phyloP scores from a whole-genome alignment of 1,284 basidiomycete genomes.

The Gymnopus androsaceus region DNA sequence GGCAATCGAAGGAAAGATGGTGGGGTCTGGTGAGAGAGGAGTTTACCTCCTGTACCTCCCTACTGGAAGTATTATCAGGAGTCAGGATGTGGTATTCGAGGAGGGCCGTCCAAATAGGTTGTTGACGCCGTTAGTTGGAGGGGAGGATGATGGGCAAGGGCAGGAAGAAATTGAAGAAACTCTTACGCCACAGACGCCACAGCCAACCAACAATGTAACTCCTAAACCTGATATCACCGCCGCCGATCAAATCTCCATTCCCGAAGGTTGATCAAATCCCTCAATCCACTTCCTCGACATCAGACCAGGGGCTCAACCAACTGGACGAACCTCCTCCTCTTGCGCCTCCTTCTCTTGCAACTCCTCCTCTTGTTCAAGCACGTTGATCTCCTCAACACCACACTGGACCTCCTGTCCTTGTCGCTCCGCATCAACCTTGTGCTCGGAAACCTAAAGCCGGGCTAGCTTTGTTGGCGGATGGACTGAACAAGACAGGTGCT shows the following conservation, averaged over 20 bases:
- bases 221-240: no score
- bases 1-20: slow-evolving; percentile 21
- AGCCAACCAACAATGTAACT: no score
- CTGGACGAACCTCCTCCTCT: no score
- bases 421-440: no score
- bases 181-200: no score
- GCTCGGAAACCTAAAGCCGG: background rate
- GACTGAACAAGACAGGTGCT: background rate
- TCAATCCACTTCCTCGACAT: no score
- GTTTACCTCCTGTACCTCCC: slow-evolving; percentile 22
- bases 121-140: slow-evolving; percentile 11
- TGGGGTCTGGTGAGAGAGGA: slow-evolving; percentile 25
- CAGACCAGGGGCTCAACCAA: no score
- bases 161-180: background rate
- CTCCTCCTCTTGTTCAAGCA: no score
- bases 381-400: no score
- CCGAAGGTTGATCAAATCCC: background rate
- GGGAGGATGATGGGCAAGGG: background rate
- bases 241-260: background rate
- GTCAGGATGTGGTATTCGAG: slow-evolving; percentile 29
- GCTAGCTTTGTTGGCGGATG: background rate
- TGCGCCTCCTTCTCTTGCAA: no score
- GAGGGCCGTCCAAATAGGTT: slow-evolving; percentile 20
- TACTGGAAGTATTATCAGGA: slow-evolving; percentile 9
- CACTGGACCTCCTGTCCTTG: no score